Conservation (phyloP, 495 filamentous ascomycete species). For the Penicillium desertorum region DNA sequence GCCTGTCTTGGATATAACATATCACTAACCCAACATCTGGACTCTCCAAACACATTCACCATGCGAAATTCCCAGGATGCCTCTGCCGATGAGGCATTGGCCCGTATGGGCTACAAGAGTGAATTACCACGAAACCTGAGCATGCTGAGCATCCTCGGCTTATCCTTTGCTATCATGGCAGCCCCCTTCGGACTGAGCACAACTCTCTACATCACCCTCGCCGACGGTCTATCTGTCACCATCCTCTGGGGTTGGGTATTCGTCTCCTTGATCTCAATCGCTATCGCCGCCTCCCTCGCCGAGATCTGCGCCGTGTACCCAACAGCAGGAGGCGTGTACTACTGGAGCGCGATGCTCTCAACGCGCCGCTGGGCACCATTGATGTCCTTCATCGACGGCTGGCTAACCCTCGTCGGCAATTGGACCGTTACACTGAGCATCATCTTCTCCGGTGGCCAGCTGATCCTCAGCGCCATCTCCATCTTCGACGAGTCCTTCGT, state of each 20-base stretch:
- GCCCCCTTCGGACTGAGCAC: constrained; percentile 68
- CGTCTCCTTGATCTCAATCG: constrained; percentile 67
- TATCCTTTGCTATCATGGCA: constrained; percentile 60
- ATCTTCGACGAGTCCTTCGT: constrained; percentile 63
- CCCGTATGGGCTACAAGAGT: constrained; percentile 62
- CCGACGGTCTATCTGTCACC: constrained; percentile 62
- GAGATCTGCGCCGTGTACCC: constrained; percentile 76
- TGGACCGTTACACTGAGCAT: constrained; percentile 56
- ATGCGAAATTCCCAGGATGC: constrained; percentile 33
- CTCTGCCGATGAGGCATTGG: constrained; percentile 55
- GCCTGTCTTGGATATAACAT: not conserved
- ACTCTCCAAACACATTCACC: not conserved
- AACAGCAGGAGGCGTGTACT: constrained; percentile 67
- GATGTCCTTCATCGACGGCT: constrained; percentile 70
- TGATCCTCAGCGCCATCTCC: constrained; percentile 61
- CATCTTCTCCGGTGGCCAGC: constrained; percentile 53
- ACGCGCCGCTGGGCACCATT: constrained; percentile 58
- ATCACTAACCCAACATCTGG: not conserved
- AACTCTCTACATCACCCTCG: constrained; percentile 67
- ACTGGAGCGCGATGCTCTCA: constrained; percentile 69
- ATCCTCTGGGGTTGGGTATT: constrained; percentile 72
- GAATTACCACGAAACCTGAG: constrained; percentile 61
- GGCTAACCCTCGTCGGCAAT: constrained; percentile 74
- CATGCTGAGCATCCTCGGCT: constrained; percentile 64
- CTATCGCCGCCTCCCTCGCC: constrained; percentile 70